Evolutionary conservation across 148 eudicot species (phyloP), one percentile per base, ranked within the genome.

Genomic region (Chenopodium suecicum): DNA sequence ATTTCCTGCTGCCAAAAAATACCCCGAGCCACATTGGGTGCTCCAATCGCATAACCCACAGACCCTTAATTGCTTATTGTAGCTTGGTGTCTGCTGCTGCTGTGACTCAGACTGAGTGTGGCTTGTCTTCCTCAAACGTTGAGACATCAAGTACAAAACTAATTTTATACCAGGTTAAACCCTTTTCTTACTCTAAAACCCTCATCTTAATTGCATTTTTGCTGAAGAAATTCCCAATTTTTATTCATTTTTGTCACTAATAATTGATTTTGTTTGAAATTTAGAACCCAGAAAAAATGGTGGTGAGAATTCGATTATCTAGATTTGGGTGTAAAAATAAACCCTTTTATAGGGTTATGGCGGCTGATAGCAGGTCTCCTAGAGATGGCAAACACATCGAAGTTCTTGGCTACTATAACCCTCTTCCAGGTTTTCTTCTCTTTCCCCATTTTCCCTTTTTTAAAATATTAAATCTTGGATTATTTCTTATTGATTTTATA

Each of bases 341-440:
- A 81, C 97, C 98, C 11, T 92, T 91, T 74, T 95, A 94, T 82
- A 82, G 98, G 79, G 90, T 96, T 1, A 92, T 96, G 97, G 98
- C 98, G 14, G 98, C 99, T 41, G 88, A 92, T 84, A 91, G 94
- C 80, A 87, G 98, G 83, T 94, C 95, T 67, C 97, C 98, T 9
- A 87, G 99, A 79, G 99, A 96, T 81, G 98, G 99, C 86, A 94
- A 96, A 84, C 98, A 96, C 85, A 84, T 94, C 74, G 99, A 96
- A 88, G 88, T 96, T 22, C 81, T 96, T 77, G 98, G 99, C 66
- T 92, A 91, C 84, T 96, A 96, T 81, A 94, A 96, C 81, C 95
- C 99, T 32, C 91, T 94, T 73, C 97, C 99, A 84, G 98, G 98
- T 95, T 56, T 29, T 0, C 2, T 48, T 11, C 64, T 1, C 16